phyloP scores from a whole-genome alignment of 257 asterid genomes.

The Cruciata laevipes region DNA sequence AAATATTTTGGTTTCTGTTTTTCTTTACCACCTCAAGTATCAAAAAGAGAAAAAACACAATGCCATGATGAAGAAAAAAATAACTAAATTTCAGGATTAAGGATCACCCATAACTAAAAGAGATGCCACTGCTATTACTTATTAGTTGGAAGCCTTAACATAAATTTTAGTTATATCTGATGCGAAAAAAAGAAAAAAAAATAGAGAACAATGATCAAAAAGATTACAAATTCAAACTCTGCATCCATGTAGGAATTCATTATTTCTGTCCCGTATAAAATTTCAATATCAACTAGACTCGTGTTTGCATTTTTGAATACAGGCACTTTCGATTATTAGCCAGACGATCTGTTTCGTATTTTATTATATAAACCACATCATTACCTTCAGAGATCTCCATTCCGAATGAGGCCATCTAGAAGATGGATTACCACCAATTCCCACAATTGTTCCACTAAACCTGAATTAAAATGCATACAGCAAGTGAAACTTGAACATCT shows the following conservation, averaged over 20 bases:
- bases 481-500: background rate
- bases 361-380: background rate
- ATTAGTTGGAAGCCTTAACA: background rate
- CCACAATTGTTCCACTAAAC: conserved; percentile 95
- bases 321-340: background rate
- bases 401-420: conserved; percentile 85
- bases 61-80: background rate
- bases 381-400: conserved; percentile 94
- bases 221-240: background rate
- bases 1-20: no score
- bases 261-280: conserved; percentile 11
- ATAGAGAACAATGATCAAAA: background rate
- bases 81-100: background rate
- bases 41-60: no score
- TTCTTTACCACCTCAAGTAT: no score
- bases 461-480: conserved; percentile 31
- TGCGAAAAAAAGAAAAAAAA: background rate
- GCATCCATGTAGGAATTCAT: background rate
- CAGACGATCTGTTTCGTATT: background rate
- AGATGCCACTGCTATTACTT: background rate
- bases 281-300: conserved; percentile 24
- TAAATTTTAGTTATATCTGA: background rate
- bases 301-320: background rate
- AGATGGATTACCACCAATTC: conserved; percentile 53
- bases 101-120: background rate